A percentile compares a stretch with the other conserved stretches of the same genome.
phyloP scores from a whole-genome alignment of 2,329 filamentous ascomycete genomes.

The Fulvia fulva region DNA sequence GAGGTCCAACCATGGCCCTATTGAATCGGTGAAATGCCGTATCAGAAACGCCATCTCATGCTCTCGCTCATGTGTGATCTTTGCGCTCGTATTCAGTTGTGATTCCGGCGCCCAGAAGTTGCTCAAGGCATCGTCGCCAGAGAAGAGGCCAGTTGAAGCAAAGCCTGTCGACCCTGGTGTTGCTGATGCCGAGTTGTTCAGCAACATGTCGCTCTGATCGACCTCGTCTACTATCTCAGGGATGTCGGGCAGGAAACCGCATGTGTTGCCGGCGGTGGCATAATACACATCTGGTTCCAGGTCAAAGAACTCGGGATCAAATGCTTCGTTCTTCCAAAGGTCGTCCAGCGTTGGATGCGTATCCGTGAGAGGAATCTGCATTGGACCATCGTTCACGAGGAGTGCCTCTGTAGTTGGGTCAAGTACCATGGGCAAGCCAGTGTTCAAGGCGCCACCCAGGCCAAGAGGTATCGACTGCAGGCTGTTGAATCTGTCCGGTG shows the following conservation, averaged over 20 bases:
- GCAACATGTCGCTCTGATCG: slow-evolving; percentile 24
- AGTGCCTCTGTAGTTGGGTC: slow-evolving; percentile 14
- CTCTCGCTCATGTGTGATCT: slow-evolving; percentile 39
- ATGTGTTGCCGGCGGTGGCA: slow-evolving; percentile 28
- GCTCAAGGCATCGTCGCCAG: slow-evolving; percentile 11
- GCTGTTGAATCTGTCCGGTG: background rate
- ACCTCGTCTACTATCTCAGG: slow-evolving; percentile 33
- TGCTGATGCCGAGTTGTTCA: slow-evolving; percentile 18
- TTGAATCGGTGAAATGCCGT: slow-evolving; percentile 57
- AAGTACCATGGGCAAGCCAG: slow-evolving; percentile 5
- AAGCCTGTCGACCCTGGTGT: slow-evolving; percentile 21
- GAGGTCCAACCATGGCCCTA: slow-evolving; percentile 57
- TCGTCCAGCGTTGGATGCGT: slow-evolving; percentile 18
- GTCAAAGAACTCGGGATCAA: slow-evolving; percentile 32
- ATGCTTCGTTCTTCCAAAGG: slow-evolving; percentile 23
- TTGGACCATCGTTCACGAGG: slow-evolving; percentile 11
- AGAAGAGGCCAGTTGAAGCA: slow-evolving; percentile 19
- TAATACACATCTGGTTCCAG: slow-evolving; percentile 31
- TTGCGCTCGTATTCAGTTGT: slow-evolving; percentile 31
- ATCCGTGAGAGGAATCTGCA: slow-evolving; percentile 16
- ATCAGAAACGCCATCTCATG: slow-evolving; percentile 59
- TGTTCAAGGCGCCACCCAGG: background rate
- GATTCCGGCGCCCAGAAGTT: slow-evolving; percentile 30
- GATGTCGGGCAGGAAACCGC: slow-evolving; percentile 31
- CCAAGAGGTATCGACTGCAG: slow-evolving; percentile 1